Base-by-base conservation (phyloP, 2,329 filamentous ascomycete species). In the Fusarium udum region DNA sequence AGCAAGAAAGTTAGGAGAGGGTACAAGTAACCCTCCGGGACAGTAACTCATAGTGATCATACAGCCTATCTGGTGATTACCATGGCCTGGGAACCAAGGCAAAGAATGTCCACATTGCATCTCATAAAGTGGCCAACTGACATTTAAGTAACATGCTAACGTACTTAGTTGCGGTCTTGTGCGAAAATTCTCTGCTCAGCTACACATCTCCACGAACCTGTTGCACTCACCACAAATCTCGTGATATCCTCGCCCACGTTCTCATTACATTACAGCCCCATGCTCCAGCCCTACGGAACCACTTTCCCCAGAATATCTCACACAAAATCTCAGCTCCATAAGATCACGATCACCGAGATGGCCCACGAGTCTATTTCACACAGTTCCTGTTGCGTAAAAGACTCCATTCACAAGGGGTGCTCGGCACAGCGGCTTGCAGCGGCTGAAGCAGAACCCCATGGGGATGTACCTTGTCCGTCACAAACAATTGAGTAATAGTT, bases 401-500 rank as follows among this genome's bases (percentile, higher is more conserved):
- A 37, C 24, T 31, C 56, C 56, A 18, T 63, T 56, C 48, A 40
- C 58, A 34, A 43, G 40, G 53, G 61, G 51, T 32, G 24, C 32
- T 52, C 55, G 71, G 58, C 61, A 61, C 12, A 36, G 43, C 71
- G 71, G 71, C 59, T 72, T 72, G 28, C 49, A 31, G 34, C 71
- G 71, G 71, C 67, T 60, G 56, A 64, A 69, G 63, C 26, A 64
- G 46, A 40, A 58, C 67, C 61, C 68, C 67, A 55, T 71, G 61
- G 68, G 63, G 67, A 61, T 39, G 28, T 59, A 57, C 68, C 68
- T 72, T 71, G 70, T 34, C 60, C 0, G 0, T 16, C 26, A 32
- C 37, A 72, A 69, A 74, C 39, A 37, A 51, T 73, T 74, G 55
- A 61, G 71, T 74, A 73, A 74, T 73, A 59, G 43, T 55, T 61